A percentile compares a stretch with the other conserved stretches of the same genome.
Evolutionary conservation across 768 basidiomycete genomes (phyloP).

Genomic region (Lentinula sp.): DNA sequence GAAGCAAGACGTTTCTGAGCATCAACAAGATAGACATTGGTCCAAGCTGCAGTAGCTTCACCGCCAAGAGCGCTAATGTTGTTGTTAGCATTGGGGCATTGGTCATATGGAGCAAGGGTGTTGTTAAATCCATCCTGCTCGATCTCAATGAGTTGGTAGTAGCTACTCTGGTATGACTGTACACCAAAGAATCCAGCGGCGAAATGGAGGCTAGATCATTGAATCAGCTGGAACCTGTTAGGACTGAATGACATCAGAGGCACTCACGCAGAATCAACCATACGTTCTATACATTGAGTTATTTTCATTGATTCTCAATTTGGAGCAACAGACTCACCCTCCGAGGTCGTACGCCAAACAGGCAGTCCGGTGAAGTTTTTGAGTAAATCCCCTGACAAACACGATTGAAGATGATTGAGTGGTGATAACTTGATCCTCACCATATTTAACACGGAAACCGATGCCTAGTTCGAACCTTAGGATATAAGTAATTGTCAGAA

Average conservation of each 20-base stretch:
- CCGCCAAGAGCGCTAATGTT: constrained; percentile 36
- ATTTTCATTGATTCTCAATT: neutral
- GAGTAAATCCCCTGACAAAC: constrained; percentile 23
- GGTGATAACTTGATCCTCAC: constrained; percentile 24
- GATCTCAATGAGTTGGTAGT: constrained; percentile 57
- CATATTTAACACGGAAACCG: constrained; percentile 59
- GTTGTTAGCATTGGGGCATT: constrained; percentile 51
- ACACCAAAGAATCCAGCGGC: constrained; percentile 55
- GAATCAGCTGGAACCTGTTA: neutral
- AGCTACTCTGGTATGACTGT: constrained; percentile 42
- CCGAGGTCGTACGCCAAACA: constrained; percentile 57
- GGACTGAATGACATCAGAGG: neutral
- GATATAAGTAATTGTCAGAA: neutral
- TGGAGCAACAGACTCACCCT: constrained; percentile 28
- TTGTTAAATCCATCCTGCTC: constrained; percentile 55
- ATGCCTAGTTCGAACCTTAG: constrained; percentile 43
- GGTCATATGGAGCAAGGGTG: constrained; percentile 66
- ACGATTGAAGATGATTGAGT: neutral
- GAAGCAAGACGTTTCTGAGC: constrained; percentile 47
- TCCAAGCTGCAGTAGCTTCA: constrained; percentile 49
- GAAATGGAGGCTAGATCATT: constrained; percentile 31
- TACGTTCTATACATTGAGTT: constrained; percentile 29
- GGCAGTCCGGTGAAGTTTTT: constrained; percentile 42
- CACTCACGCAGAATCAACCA: constrained; percentile 42
- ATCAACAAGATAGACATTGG: constrained; percentile 48